Conservation (phyloP, 306 rosid genomes). For the Pyrus bretschneideri region DNA sequence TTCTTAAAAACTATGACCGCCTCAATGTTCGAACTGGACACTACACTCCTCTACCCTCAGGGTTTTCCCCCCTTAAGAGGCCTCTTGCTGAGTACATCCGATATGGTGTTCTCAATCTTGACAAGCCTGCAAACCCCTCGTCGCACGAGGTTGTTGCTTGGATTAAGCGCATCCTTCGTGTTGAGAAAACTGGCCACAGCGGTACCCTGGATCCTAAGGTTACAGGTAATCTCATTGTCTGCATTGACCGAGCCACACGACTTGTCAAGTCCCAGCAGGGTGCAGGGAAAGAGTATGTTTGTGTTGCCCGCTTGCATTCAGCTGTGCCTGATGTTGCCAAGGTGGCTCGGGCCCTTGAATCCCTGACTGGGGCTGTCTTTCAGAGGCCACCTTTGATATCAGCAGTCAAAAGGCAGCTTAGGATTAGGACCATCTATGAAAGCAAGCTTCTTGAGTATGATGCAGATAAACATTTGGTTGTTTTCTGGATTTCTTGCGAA, state of each 20-base stretch:
- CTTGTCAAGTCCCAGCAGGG: slow-evolving; percentile 82
- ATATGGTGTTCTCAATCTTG: slow-evolving; percentile 72
- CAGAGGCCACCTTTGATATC: slow-evolving; percentile 79
- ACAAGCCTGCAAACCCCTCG: slow-evolving; percentile 84
- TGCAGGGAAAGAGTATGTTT: slow-evolving; percentile 82
- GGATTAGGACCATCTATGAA: slow-evolving; percentile 80
- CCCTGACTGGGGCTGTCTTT: slow-evolving; percentile 80
- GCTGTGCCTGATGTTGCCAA: slow-evolving; percentile 57
- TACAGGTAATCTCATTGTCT: slow-evolving; percentile 74
- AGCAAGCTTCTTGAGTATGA: slow-evolving; percentile 87
- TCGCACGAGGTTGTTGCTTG: slow-evolving; percentile 87
- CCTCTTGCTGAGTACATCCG: slow-evolving; percentile 61
- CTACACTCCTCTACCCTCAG: slow-evolving; percentile 76
- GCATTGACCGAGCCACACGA: slow-evolving; percentile 75
- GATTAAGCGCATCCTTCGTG: slow-evolving; percentile 74
- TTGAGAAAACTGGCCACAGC: slow-evolving; percentile 73
- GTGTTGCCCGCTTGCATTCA: slow-evolving; percentile 68
- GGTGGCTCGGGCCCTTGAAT: slow-evolving; percentile 68
- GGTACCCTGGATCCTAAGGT: slow-evolving; percentile 89
- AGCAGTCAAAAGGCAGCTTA: slow-evolving; percentile 79
- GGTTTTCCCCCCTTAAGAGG: slow-evolving; percentile 67
- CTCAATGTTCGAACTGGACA: slow-evolving; percentile 83
- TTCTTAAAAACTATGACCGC: slow-evolving; percentile 78
- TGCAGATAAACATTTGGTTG: slow-evolving; percentile 57
- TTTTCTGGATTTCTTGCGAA: slow-evolving; percentile 68